phyloP scores from a whole-genome alignment of 257 asterid species.

The Apocynum venetum region DNA sequence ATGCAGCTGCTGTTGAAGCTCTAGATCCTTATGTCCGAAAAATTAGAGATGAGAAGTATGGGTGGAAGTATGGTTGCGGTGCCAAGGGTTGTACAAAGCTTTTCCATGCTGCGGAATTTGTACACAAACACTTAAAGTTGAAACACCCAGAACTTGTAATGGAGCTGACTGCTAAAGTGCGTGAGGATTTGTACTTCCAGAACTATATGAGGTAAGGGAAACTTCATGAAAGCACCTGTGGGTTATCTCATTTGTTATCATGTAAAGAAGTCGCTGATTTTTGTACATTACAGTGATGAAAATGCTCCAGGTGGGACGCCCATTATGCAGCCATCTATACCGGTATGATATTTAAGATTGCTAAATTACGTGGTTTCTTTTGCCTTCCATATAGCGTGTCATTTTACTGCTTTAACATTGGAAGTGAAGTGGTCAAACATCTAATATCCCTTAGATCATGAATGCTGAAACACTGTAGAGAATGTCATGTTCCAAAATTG shows the following conservation, averaged over 20 bases:
- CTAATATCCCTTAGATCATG: background rate
- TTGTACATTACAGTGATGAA: conserved; percentile 62
- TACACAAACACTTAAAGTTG: conserved; percentile 86
- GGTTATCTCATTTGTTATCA: conserved; percentile 1
- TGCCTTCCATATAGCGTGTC: background rate
- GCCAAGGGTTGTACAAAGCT: conserved; percentile 99
- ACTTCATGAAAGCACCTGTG: background rate
- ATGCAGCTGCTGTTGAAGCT: conserved; percentile 81
- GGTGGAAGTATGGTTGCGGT: conserved; percentile 99
- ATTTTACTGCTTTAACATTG: background rate
- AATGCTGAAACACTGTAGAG: background rate
- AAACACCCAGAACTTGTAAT: conserved; percentile 78
- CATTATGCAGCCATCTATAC: conserved; percentile 76
- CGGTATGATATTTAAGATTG: conserved; percentile 39
- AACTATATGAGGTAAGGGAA: conserved; percentile 88
- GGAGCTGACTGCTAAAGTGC: conserved; percentile 78
- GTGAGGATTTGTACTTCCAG: conserved; percentile 84
- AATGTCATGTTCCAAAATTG: background rate
- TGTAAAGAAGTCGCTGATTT: conserved; percentile 19
- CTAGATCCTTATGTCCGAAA: conserved; percentile 90
- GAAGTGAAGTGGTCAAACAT: background rate
- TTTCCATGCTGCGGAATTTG: conserved; percentile 95
- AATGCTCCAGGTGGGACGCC: conserved; percentile 96
- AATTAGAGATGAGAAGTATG: conserved; percentile 98
- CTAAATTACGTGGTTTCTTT: background rate